A percentile compares a stretch with the other conserved stretches of the same genome.
Conservation (phyloP, 768 basidiomycete species). For the Mycena pura region DNA sequence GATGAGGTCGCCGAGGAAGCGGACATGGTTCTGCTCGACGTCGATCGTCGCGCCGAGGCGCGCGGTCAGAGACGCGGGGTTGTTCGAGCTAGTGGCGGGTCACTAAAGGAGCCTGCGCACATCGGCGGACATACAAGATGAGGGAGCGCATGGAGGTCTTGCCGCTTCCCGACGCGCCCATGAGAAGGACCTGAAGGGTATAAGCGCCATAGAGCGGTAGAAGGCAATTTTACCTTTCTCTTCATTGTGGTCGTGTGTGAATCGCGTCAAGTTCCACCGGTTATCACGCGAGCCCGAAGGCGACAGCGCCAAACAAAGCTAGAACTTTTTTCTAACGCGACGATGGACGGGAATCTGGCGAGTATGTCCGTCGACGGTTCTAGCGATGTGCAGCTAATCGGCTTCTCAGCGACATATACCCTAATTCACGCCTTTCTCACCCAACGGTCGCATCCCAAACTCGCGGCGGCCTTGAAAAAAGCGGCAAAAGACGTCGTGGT, state of each 20-base stretch:
- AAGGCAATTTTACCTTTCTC: conserved; percentile 58
- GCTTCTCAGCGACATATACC: conserved; percentile 69
- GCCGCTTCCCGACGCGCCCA: conserved; percentile 95
- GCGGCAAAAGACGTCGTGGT: conserved; percentile 69
- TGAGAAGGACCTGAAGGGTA: conserved; percentile 81
- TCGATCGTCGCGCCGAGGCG: conserved; percentile 97
- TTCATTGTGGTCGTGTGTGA: conserved; percentile 48
- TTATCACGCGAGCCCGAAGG: no score
- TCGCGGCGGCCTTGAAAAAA: conserved; percentile 76
- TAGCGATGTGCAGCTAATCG: conserved; percentile 6
- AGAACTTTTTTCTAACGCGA: background rate
- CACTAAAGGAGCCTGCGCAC: conserved; percentile 4
- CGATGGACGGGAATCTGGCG: conserved; percentile 60
- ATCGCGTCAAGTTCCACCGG: no score
- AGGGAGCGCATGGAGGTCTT: conserved; percentile 99
- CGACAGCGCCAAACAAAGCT: background rate
- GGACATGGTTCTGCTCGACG: conserved; percentile 96
- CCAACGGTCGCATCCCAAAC: conserved; percentile 70
- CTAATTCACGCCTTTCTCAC: conserved; percentile 77
- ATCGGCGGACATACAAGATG: conserved; percentile 79
- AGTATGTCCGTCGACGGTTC: conserved; percentile 43
- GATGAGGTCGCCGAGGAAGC: conserved; percentile 94
- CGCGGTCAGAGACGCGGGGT: conserved; percentile 89
- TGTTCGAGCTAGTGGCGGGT: conserved; percentile 75
- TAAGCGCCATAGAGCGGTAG: conserved; percentile 1